Base-by-base conservation (phyloP, 1,284 basidiomycete genomes). In the Puccinia coronata region DNA sequence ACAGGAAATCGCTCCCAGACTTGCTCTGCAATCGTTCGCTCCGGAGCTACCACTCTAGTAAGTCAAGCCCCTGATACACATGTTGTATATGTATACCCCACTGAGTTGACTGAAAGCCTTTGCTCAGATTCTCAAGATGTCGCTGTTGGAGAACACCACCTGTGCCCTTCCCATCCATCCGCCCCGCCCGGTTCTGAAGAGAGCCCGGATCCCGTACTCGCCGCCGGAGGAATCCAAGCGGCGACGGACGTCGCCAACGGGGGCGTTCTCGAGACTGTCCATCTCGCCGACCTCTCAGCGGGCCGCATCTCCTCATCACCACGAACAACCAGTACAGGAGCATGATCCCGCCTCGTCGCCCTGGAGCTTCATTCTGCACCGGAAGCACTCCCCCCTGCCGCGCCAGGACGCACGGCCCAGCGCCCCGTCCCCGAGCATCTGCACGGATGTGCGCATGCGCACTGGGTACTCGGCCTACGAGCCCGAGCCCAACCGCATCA, bases 241-340 rank as follows among this genome's bases (percentile, higher is more conserved):
- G 2, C 41, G 65, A 43, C 20, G 65, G 3, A 69, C 65, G 9
- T 69, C 65, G n/a, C 65, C 65, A 1, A 69, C 41, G 12, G 65
- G 65, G 1, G 65, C 65, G 1, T 69, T 69, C 65, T 69, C 65
- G 1, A 41, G 65, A 43, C 39, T 69, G 4, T 69, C 65, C 20
- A 20, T 69, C 28, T 63, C 65, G 5, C 39, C 65, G 2, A n/a
- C 11, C 25, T 1, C 9, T 11, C 16, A n/a, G 16, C 61, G 36
- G 20, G 6, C 61, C 3, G 14, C 36, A 34, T 28, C 36, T 14
- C 34, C 61, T 14, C 11, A 28, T 63, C 12, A 63, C 12, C 12
- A 34, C 4, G 12, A 4, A 4, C 20, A 31, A 11, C n/a, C n/a
- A n/a, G n/a, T n/a, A n/a, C n/a, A n/a, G n/a, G n/a, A n/a, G n/a